Evolutionary conservation across 2,329 filamentous ascomycete genomes (phyloP).

Genomic region (Hortaea sp.): DNA sequence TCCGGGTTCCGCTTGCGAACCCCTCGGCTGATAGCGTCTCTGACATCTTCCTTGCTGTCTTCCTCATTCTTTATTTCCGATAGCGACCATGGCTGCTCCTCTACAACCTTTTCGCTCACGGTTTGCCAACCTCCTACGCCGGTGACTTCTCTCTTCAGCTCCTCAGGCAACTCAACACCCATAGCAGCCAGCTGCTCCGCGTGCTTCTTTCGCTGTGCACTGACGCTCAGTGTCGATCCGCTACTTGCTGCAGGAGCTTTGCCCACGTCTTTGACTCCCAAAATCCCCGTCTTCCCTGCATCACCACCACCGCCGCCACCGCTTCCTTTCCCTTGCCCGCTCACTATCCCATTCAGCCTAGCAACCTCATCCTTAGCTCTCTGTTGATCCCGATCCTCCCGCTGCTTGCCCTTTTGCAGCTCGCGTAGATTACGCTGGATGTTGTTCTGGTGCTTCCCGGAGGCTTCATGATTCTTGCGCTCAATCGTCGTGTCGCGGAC

Average conservation of each 20-base stretch:
- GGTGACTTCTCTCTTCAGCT: conserved; percentile 69
- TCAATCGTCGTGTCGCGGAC: conserved; percentile 90
- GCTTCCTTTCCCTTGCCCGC: conserved; percentile 20
- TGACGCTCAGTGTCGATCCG: conserved; percentile 33
- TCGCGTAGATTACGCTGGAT: conserved; percentile 85
- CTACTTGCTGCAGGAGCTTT: background rate
- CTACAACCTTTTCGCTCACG: conserved; percentile 41
- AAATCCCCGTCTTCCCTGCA: conserved; percentile 8
- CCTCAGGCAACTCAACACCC: conserved; percentile 74
- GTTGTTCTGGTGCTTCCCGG: conserved; percentile 42
- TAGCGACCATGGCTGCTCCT: conserved; percentile 21
- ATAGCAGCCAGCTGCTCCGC: conserved; percentile 79
- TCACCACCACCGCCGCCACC: conserved; percentile 14
- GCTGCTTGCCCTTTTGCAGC: conserved; percentile 75
- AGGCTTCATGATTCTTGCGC: conserved; percentile 42
- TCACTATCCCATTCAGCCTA: conserved; percentile 67
- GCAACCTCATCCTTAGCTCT: conserved; percentile 76
- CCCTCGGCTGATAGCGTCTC: conserved; percentile 41
- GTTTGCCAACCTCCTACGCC: conserved; percentile 82
- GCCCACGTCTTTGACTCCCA: conserved; percentile 3
- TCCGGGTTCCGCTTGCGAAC: conserved; percentile 54
- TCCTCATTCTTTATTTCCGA: conserved; percentile 37
- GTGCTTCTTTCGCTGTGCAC: conserved; percentile 68
- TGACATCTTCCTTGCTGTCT: conserved; percentile 34
- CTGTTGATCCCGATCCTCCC: conserved; percentile 70